phyloP scores from a whole-genome alignment of 2,329 filamentous ascomycete species.

The Myriosclerotinia duriaeana region DNA sequence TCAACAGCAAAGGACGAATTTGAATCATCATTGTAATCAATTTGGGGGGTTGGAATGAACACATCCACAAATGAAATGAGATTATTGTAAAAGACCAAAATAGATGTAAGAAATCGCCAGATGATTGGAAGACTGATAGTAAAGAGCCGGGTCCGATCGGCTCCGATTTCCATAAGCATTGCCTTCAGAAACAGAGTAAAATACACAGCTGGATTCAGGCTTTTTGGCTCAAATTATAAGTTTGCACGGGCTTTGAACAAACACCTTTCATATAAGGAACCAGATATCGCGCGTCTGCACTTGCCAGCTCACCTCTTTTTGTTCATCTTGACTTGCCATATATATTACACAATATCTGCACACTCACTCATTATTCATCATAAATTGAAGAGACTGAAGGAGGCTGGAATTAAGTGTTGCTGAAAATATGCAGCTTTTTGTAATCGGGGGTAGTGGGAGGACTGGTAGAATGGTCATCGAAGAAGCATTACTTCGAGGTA shows the following conservation, averaged over 20 bases:
- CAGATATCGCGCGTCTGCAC: background rate
- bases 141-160: slow-evolving; percentile 14
- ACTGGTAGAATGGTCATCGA: slow-evolving; percentile 48
- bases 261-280: slow-evolving; percentile 1
- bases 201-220: background rate
- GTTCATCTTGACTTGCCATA: background rate
- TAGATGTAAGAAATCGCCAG: background rate
- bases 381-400: background rate
- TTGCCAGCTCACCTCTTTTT: background rate
- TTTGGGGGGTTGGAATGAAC: background rate
- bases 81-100: background rate
- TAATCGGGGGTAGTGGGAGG: slow-evolving; percentile 49
- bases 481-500: slow-evolving; percentile 37
- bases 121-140: background rate
- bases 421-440: slow-evolving; percentile 41
- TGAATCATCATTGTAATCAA: background rate
- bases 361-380: background rate
- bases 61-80: background rate
- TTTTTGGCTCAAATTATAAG: background rate
- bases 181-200: background rate
- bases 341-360: background rate
- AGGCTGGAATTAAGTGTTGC: background rate
- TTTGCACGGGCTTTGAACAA: background rate
- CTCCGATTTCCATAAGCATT: background rate
- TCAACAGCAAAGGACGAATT: background rate